Evolutionary conservation across 2,329 filamentous ascomycete species (phyloP).

Genomic region (Teratosphaeria epicoccoides): DNA sequence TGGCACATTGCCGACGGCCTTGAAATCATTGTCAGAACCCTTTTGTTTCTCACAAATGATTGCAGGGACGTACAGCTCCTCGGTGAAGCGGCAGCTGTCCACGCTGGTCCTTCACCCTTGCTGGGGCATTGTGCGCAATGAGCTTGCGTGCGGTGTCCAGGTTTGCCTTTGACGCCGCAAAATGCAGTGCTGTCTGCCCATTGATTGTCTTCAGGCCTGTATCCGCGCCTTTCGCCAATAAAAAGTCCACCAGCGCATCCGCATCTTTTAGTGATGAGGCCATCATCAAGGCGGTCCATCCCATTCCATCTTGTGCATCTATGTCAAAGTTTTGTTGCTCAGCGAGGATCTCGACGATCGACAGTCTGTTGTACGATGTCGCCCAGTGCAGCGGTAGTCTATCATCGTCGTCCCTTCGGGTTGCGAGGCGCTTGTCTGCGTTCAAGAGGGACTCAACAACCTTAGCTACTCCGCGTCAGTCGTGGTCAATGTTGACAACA

Average conservation of each 20-base stretch:
- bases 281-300: slow-evolving; percentile 81
- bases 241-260: slow-evolving; percentile 55
- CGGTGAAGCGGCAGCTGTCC: slow-evolving; percentile 88
- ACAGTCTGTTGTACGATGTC: slow-evolving; percentile 65
- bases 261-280: slow-evolving; percentile 62
- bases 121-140: slow-evolving; percentile 64
- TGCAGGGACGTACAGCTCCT: slow-evolving; percentile 80
- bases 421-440: slow-evolving; percentile 67
- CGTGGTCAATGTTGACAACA: background rate
- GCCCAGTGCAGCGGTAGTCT: slow-evolving; percentile 93
- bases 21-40: no score
- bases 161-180: slow-evolving; percentile 81
- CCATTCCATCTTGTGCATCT: slow-evolving; percentile 68
- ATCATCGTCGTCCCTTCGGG: slow-evolving; percentile 69
- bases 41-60: no score
- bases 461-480: slow-evolving; percentile 39
- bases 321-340: slow-evolving; percentile 67
- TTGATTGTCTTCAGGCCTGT: slow-evolving; percentile 63
- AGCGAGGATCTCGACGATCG: slow-evolving; percentile 63
- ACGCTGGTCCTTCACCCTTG: slow-evolving; percentile 70
- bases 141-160: slow-evolving; percentile 69
- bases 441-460: slow-evolving; percentile 65
- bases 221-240: slow-evolving; percentile 60
- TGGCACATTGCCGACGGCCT: slow-evolving; percentile 78
- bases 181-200: slow-evolving; percentile 78